Base-by-base conservation (phyloP, 108 stramenopile species). In the Skeletonema menzelii region DNA sequence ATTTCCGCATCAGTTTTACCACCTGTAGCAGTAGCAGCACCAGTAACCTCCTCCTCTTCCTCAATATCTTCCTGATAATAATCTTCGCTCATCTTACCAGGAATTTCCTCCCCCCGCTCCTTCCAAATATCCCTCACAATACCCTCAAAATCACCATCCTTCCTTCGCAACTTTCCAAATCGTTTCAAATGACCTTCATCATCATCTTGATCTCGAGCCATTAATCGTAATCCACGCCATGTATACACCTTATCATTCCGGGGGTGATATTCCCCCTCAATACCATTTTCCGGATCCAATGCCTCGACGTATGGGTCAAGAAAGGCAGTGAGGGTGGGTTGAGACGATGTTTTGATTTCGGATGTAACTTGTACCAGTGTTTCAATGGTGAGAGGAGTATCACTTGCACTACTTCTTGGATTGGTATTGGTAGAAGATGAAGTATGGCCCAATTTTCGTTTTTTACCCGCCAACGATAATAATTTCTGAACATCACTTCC, bases 211-310 rank as follows among this genome's bases (percentile, higher is more conserved):
- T 83, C 70, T 32, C 80, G 72, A 27, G 89, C 79, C 60, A 88
- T 70, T 35, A 95, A 59, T 44, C 94, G 80, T 68, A 91, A 67
- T 17, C 87, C 94, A 46, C 88, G 75, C 94, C 94, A 95, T 19
- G 79, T 75, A 70, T 87, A 92, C 0, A 89, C 59, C n/a, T 80
- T 76, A 56, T 92, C 82, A 68, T 88, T 91, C 31, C 80, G 84
- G 11, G 94, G 94, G 63, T 92, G 89, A 67, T 92, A 95, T 55
- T 91, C 91, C 10, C 76, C 91, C 66, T 95, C 94, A 19, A 95
- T 89, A 2, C 91, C 91, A 47, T 85, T 73, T 22, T 92, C 94
- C 12, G 94, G 94, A 69, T 95, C 91, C 20, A 88, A 74, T 15
- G 94, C 94, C 14, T 92, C 94, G 3, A 88, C 84, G 64, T 91